Percentiles rank a stretch among this genome's conserved stretches.
Conservation (phyloP, 2,329 filamentous ascomycete genomes). For the Aschersonia sp. region DNA sequence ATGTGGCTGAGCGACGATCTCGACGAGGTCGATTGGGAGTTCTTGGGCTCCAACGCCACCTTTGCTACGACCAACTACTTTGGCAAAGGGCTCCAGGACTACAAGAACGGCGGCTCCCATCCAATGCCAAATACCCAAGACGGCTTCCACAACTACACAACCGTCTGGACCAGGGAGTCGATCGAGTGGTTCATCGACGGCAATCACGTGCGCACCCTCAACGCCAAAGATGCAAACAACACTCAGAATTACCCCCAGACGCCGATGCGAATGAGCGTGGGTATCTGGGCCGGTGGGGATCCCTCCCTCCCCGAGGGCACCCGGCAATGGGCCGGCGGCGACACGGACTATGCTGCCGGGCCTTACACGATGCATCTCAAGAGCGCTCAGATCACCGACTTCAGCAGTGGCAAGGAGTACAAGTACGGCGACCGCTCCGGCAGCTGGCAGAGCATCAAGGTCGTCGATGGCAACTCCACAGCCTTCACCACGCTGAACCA, state of each 20-base stretch:
- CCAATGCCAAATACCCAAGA: constrained; percentile 37
- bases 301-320: constrained; percentile 38
- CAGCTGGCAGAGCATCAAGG: constrained; percentile 48
- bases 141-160: constrained; percentile 64
- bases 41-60: constrained; percentile 52
- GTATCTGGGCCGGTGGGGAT: constrained; percentile 52
- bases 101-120: constrained; percentile 48
- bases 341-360: constrained; percentile 48
- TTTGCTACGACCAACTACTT: constrained; percentile 64
- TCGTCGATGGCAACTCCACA: constrained; percentile 41
- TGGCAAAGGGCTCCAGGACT: constrained; percentile 55
- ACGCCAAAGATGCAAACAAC: constrained; percentile 44
- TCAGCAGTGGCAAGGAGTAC: constrained; percentile 51
- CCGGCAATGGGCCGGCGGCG: constrained; percentile 56
- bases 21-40: constrained; percentile 83
- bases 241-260: constrained; percentile 60
- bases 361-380: constrained; percentile 67
- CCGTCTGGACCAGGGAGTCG: constrained; percentile 53
- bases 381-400: constrained; percentile 39
- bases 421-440: constrained; percentile 48
- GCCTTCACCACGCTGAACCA: constrained; percentile 27
- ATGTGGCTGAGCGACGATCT: constrained; percentile 74
- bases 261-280: constrained; percentile 55
- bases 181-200: constrained; percentile 61
- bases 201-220: constrained; percentile 46